Percentiles rank a stretch among this genome's conserved stretches.
phyloP scores from a whole-genome alignment of 495 filamentous ascomycete species.

The Aspergillus carlsbadensis region DNA sequence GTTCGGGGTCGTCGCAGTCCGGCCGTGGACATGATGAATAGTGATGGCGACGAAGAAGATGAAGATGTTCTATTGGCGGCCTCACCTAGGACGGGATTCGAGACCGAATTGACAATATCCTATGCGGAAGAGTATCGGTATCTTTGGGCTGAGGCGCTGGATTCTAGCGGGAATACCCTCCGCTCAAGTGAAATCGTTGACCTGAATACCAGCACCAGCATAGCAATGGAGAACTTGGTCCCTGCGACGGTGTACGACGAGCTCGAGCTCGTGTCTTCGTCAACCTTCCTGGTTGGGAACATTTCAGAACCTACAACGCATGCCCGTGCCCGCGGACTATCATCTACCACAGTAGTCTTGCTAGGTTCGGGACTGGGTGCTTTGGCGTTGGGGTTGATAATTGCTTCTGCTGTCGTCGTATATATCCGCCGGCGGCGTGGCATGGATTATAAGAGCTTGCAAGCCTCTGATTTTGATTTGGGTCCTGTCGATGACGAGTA shows the following conservation, averaged over 20 bases:
- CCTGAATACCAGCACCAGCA: conserved; percentile 1
- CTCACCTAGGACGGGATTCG: conserved; percentile 18
- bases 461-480: conserved; percentile 18
- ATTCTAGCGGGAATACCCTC: conserved; percentile 8
- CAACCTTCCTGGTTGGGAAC: no score
- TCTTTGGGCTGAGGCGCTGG: conserved; percentile 22
- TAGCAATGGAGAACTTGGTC: no score
- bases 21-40: no score
- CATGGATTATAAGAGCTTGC: conserved; percentile 10
- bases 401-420: neutral
- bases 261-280: no score
- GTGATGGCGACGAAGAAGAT: neutral
- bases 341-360: no score
- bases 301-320: no score
- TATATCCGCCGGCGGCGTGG: conserved; percentile 13
- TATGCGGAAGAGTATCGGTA: conserved; percentile 9
- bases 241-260: no score
- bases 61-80: conserved; percentile 6
- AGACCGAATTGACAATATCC: conserved; percentile 19
- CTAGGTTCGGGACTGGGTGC: no score
- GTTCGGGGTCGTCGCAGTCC: conserved; percentile 12
- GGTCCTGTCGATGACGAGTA: conserved; percentile 3
- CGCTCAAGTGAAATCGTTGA: conserved; percentile 18
- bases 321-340: no score
- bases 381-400: no score